phyloP scores from a whole-genome alignment of 2,329 filamentous ascomycete species.

The Rhynchosporium agropyri region DNA sequence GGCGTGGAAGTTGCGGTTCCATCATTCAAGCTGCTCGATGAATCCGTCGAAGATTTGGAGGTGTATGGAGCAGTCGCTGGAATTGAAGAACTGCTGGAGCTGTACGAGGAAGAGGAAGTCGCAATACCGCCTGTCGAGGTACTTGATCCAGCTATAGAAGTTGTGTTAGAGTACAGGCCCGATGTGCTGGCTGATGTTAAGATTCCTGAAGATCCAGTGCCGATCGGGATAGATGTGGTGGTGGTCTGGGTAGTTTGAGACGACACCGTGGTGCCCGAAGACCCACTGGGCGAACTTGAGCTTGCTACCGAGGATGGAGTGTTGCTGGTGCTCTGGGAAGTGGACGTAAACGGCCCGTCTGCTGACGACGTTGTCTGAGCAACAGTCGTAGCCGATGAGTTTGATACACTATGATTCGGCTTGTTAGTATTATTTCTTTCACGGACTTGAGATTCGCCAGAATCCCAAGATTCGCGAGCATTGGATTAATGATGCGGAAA shows the following conservation, averaged over 20 bases:
- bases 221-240: background rate
- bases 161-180: constrained; percentile 2
- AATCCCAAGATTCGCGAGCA: background rate
- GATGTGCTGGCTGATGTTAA: background rate
- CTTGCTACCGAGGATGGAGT: background rate
- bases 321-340: constrained; percentile 4
- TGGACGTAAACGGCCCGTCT: constrained; percentile 5
- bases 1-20: constrained; percentile 2
- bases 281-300: constrained; percentile 2
- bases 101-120: background rate
- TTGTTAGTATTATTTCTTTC: background rate
- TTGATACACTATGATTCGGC: background rate
- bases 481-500: background rate
- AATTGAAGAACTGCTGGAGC: background rate
- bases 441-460: background rate
- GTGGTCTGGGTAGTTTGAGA: constrained; percentile 9
- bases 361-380: background rate
- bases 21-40: background rate
- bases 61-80: constrained; percentile 3
- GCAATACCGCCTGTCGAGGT: background rate
- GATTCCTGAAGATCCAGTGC: constrained; percentile 15
- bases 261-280: constrained; percentile 7
- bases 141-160: background rate
- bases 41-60: background rate
- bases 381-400: background rate